Conservation (phyloP, 208 protist genomes). For the Wallacemonas sp. region DNA sequence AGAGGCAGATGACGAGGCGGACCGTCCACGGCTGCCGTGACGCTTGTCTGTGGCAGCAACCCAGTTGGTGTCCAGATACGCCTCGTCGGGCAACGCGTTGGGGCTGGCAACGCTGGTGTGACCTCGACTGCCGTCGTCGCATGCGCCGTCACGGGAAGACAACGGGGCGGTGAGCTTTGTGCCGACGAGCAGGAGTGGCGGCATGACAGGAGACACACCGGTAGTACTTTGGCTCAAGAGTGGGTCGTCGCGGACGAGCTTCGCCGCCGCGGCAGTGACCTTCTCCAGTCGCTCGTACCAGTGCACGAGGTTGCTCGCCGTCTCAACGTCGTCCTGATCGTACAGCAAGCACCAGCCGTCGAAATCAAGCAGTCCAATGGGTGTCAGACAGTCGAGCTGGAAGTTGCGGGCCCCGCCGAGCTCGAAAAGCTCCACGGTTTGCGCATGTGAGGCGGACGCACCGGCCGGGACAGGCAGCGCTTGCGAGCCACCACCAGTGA, state of each 20-base stretch:
- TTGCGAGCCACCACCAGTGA: background rate
- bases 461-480: background rate
- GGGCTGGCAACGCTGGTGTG: background rate
- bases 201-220: slow-evolving; percentile 5
- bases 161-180: slow-evolving; percentile 33
- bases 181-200: slow-evolving; percentile 43
- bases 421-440: slow-evolving; percentile 76
- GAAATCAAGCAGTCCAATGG: slow-evolving; percentile 49
- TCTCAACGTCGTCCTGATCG: slow-evolving; percentile 54
- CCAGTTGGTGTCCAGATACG: slow-evolving; percentile 30
- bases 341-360: slow-evolving; percentile 85
- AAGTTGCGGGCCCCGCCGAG: slow-evolving; percentile 72
- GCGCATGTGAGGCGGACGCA: background rate
- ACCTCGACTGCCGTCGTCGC: background rate
- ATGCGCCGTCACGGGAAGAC: too few species aligned
- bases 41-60: slow-evolving; percentile 4
- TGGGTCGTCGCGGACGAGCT: background rate
- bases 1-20: too few species aligned
- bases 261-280: background rate
- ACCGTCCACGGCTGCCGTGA: too few species aligned
- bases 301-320: slow-evolving; percentile 43
- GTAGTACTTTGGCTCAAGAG: background rate
- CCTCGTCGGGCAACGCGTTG: slow-evolving; percentile 28
- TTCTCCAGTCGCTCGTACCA: slow-evolving; percentile 50
- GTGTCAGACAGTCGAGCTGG: slow-evolving; percentile 36